phyloP scores from a whole-genome alignment of 805 yeast genomes.

The Lipomyces sp. region DNA sequence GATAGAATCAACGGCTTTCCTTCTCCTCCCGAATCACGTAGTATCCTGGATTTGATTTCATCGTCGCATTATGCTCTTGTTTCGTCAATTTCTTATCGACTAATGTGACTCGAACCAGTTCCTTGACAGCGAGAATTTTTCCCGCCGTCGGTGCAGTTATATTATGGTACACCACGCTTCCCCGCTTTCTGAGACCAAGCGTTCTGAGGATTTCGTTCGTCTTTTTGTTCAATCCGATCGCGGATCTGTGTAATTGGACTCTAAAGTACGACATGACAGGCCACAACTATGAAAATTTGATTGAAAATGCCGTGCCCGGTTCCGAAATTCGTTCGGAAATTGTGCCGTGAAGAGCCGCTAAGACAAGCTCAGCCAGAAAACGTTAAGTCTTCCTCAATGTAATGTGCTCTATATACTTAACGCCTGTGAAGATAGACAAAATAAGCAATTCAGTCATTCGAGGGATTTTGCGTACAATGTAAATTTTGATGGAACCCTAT shows the following conservation, averaged over 20 bases:
- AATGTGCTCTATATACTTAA: background rate
- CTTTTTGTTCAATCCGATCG: conserved; percentile 80
- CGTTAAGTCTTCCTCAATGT: too few relatives aligned
- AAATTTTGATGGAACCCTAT: too few relatives aligned
- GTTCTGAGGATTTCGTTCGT: conserved; percentile 67
- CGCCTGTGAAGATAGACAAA: background rate
- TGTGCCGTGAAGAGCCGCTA: too few relatives aligned
- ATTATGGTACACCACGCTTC: conserved; percentile 71
- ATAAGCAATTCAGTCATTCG: background rate
- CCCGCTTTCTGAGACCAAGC: conserved; percentile 76
- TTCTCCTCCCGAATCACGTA: conserved; percentile 47
- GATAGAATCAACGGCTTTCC: background rate
- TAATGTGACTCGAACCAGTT: conserved; percentile 79
- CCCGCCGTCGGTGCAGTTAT: conserved; percentile 85
- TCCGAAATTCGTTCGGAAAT: too few relatives aligned
- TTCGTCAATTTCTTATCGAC: conserved; percentile 59
- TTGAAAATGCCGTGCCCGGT: background rate
- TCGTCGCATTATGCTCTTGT: conserved; percentile 56
- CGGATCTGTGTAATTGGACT: conserved; percentile 77
- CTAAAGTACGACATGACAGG: conserved; percentile 53
- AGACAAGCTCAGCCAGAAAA: too few relatives aligned
- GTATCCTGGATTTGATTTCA: conserved; percentile 72
- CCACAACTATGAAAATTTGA: background rate
- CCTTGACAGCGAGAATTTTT: conserved; percentile 79
- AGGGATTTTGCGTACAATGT: background rate